Percentiles rank a stretch among this genome's conserved stretches.
These are phyloP conservation scores for Aspergillus amoenus DNA, from an alignment of 2,329 filamentous ascomycete genomes.

Conservation along the genomic window DNA sequence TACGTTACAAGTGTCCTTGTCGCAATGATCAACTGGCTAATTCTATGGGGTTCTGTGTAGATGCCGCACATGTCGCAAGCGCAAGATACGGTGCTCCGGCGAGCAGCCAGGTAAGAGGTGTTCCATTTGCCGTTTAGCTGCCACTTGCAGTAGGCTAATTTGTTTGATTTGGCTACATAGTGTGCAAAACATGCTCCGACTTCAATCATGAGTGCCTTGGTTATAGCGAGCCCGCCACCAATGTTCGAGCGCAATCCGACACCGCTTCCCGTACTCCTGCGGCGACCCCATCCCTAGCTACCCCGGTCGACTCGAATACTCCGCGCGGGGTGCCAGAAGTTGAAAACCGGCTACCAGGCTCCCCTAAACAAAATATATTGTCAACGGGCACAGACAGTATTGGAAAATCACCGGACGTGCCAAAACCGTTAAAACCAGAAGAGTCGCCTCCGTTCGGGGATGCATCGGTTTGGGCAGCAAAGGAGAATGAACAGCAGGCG, in stretches of 20 bases:
- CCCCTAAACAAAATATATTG: slow-evolving; percentile 12
- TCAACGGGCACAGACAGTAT: slow-evolving; percentile 2
- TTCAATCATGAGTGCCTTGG: slow-evolving; percentile 69
- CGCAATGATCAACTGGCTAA: slow-evolving; percentile 1
- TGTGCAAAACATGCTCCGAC: slow-evolving; percentile 70
- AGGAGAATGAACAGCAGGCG: slow-evolving; percentile 26
- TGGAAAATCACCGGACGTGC: slow-evolving; percentile 17
- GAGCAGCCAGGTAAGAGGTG: slow-evolving; percentile 58
- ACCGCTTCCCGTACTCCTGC: slow-evolving; percentile 24
- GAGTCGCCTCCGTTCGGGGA: slow-evolving; percentile 18
- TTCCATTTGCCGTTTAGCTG: background rate
- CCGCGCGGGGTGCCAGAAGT: slow-evolving; percentile 18
- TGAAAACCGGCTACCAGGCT: slow-evolving; percentile 30
- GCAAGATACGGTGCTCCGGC: slow-evolving; percentile 73
- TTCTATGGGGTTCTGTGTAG: slow-evolving; percentile 37
- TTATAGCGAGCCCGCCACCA: slow-evolving; percentile 54
- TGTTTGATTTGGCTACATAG: slow-evolving; percentile 17
- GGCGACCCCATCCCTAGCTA: slow-evolving; percentile 16
- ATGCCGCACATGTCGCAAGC: slow-evolving; percentile 71
- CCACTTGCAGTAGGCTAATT: slow-evolving; percentile 4
- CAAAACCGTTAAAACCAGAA: slow-evolving; percentile 19
- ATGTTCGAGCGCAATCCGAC: slow-evolving; percentile 34
- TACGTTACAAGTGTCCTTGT: slow-evolving; percentile 3
- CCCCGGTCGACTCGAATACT: slow-evolving; percentile 18
- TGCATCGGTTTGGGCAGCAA: slow-evolving; percentile 17